Percentiles rank a stretch among this genome's conserved stretches.
Conservation (phyloP, 2,329 filamentous ascomycete genomes). For the Coccinonectria pachysandricola region DNA sequence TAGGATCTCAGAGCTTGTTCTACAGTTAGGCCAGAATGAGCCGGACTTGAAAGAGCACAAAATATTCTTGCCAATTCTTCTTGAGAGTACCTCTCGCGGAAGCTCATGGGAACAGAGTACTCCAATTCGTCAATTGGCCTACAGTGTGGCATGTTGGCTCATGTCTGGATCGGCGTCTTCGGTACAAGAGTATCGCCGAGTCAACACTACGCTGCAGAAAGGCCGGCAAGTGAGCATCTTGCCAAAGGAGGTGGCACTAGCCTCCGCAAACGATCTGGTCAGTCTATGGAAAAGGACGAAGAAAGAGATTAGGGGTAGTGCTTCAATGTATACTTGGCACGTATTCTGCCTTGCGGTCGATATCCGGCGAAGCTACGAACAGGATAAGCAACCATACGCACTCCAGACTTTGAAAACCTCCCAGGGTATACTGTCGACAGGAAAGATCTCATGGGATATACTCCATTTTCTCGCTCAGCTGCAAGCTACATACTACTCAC, state of each 20-base stretch:
- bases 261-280: constrained; percentile 11
- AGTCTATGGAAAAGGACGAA: constrained; percentile 9
- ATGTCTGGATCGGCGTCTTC: constrained; percentile 7
- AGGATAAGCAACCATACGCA: constrained; percentile 17
- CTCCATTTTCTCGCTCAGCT: constrained; percentile 53
- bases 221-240: constrained; percentile 17
- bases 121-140: constrained; percentile 41
- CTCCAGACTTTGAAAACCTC: constrained; percentile 13
- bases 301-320: constrained; percentile 1
- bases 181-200: constrained; percentile 28
- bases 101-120: constrained; percentile 48
- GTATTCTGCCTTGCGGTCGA: constrained; percentile 20
- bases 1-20: constrained; percentile 27
- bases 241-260: constrained; percentile 2
- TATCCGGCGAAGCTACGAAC: constrained; percentile 18
- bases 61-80: constrained; percentile 56
- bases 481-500: constrained; percentile 50
- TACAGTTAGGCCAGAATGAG: constrained; percentile 18
- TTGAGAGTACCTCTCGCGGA: constrained; percentile 43
- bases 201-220: constrained; percentile 20
- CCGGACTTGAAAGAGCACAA: constrained; percentile 18
- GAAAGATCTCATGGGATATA: constrained; percentile 38
- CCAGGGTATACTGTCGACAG: constrained; percentile 1
- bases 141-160: constrained; percentile 33
- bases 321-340: constrained; percentile 12